These are phyloP conservation scores for Metschnikowia colocasiae DNA, from an alignment of 805 yeast species.

Conservation along the genomic window DNA sequence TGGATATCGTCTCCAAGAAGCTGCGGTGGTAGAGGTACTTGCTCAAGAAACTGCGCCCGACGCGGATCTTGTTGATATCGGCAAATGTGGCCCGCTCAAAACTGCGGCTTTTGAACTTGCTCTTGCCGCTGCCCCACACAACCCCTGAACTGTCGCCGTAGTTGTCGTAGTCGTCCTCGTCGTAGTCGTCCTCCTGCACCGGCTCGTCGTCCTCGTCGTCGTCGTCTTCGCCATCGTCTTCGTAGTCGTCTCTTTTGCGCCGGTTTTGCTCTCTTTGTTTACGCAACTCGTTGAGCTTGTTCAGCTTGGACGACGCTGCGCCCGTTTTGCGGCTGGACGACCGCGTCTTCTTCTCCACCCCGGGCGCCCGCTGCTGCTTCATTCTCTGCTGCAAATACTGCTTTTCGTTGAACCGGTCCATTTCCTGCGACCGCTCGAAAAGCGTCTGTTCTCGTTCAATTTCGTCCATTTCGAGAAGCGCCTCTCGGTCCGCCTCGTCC, in stretches of 20 bases:
- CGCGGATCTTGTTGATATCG: slow-evolving; percentile 69
- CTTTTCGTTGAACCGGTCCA: slow-evolving; percentile 84
- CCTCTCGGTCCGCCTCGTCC: slow-evolving; percentile 70
- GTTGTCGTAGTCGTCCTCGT: slow-evolving; percentile 41
- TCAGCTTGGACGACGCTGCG: slow-evolving; percentile 34
- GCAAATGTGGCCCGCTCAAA: slow-evolving; percentile 46
- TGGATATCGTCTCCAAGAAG: slow-evolving; percentile 64
- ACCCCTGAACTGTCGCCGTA: slow-evolving; percentile 28
- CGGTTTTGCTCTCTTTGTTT: slow-evolving; percentile 66
- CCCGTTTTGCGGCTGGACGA: slow-evolving; percentile 30
- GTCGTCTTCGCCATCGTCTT: slow-evolving; percentile 23
- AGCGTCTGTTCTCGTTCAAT: slow-evolving; percentile 86
- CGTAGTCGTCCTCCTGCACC: slow-evolving; percentile 26
- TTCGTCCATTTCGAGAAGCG: slow-evolving; percentile 75
- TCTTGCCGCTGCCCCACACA: slow-evolving; percentile 32
- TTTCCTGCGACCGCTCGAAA: slow-evolving; percentile 88
- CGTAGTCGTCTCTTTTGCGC: slow-evolving; percentile 24
- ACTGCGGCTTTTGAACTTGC: slow-evolving; percentile 23
- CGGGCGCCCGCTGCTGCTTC: slow-evolving; percentile 43
- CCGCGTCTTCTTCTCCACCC: slow-evolving; percentile 31
- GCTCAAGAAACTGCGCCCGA: slow-evolving; percentile 74
- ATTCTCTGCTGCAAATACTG: slow-evolving; percentile 80
- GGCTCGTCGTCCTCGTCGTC: slow-evolving; percentile 38
- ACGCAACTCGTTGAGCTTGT: slow-evolving; percentile 67
- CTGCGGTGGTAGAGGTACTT: slow-evolving; percentile 80